A percentile compares a stretch with the other conserved stretches of the same genome.
phyloP scores from a whole-genome alignment of 2,329 filamentous ascomycete genomes.

The Talaromyces sp. region DNA sequence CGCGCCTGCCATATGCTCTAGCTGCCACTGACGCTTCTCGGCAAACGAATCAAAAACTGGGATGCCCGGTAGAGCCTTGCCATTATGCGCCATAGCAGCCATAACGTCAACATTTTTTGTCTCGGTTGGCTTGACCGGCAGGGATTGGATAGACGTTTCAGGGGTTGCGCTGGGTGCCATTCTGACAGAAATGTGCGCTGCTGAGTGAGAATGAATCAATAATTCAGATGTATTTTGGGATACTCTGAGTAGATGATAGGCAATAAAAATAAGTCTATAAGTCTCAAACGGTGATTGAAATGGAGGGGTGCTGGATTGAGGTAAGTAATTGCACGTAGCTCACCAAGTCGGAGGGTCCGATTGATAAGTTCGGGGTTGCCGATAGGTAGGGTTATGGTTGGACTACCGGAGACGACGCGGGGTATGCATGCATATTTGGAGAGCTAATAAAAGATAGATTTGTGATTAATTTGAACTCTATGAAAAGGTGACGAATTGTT shows the following conservation, averaged over 20 bases:
- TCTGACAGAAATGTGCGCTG: neutral
- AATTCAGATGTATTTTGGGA: neutral
- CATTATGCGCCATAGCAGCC: constrained; percentile 12
- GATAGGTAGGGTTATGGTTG: neutral
- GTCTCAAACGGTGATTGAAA: neutral
- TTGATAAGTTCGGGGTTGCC: neutral
- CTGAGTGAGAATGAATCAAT: neutral
- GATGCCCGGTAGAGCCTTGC: constrained; percentile 6
- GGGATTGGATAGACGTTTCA: neutral
- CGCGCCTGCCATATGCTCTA: constrained; percentile 62
- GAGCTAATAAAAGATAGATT: neutral
- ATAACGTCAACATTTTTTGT: constrained; percentile 9
- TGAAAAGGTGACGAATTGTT: neutral
- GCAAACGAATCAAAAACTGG: constrained; percentile 49
- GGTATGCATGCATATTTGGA: neutral
- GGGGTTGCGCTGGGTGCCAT: constrained; percentile 8
- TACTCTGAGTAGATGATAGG: neutral
- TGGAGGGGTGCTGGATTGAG: neutral
- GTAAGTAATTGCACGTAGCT: neutral
- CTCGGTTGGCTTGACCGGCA: neutral
- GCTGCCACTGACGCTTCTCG: constrained; percentile 56
- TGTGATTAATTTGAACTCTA: neutral
- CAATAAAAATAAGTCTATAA: neutral
- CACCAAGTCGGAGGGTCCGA: neutral
- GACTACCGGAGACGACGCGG: neutral